Base-by-base conservation (phyloP, 1,284 basidiomycete species). In the Leccinum colubrinum region DNA sequence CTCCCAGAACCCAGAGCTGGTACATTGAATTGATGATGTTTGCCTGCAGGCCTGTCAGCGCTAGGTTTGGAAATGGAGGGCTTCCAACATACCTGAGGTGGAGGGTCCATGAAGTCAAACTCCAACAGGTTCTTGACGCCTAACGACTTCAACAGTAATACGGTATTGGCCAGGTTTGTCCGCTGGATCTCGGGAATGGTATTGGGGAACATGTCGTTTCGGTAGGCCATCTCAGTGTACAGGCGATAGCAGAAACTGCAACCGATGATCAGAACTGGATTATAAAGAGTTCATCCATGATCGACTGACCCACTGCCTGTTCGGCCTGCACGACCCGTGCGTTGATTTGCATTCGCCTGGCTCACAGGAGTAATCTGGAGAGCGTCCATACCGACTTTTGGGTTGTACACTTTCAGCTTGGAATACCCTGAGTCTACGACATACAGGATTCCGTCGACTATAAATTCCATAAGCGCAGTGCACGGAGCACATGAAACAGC, bases 91-190 rank as follows among this genome's bases (percentile, higher is more conserved):
- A 86, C 85, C 88, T 96, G 80, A 79, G 77, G 96, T 11, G 97
- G 97, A 8, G 97, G 97, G 75, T 99, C 97, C 97, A 99, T 99
- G 73, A 99, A 99, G 78, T 99, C 96, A 75, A 99, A 99, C 71
- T 98, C 96, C 55, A 99, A 86, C 56, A 98, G 80, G 72, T 99
- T 95, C 78, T 96, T 97, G 60, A 99, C 97, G 17, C 97, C 97
- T 1, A 99, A 80, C 3, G 94, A 95, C 75, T 98, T 99, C 62
- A 99, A 83, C 33, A 98, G 77, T 25, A 99, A 76, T 1, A 99
- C 97, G 0, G 97, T 98, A 76, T 97, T 99, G 39, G 95, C 96
- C 61, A 99, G 78, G 74, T 99, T 99, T 15, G 97, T 99, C 48
- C 97, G 83, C 74, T 99, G 97, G 59, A 99, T 99, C 76, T 99